Evolutionary conservation across 768 basidiomycete genomes (phyloP).

Genomic region (Suillus weaverae): DNA sequence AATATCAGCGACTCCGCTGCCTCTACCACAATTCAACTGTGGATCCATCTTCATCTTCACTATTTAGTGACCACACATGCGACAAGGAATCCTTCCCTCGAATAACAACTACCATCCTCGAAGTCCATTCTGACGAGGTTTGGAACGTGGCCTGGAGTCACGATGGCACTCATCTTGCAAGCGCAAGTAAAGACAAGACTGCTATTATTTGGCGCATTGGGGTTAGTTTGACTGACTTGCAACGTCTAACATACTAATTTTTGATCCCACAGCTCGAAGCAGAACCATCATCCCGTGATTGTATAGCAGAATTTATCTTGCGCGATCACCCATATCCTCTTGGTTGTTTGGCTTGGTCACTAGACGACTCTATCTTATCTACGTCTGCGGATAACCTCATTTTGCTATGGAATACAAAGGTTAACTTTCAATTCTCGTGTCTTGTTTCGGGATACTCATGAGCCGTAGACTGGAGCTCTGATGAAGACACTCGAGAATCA

Average conservation of each 20-base stretch:
- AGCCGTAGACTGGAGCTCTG: conserved; percentile 68
- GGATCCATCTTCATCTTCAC: conserved; percentile 62
- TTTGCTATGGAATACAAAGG: conserved; percentile 90
- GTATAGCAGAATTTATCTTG: conserved; percentile 58
- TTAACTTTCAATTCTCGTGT: conserved; percentile 32
- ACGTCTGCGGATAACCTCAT: conserved; percentile 81
- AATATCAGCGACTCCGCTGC: conserved; percentile 78
- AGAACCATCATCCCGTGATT: conserved; percentile 55
- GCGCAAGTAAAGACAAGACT: conserved; percentile 81
- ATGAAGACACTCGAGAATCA: conserved; percentile 69
- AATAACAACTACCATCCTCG: conserved; percentile 79
- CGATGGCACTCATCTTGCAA: conserved; percentile 81
- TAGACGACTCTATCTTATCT: conserved; percentile 80
- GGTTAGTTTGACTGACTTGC: conserved; percentile 46
- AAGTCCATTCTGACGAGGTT: conserved; percentile 89
- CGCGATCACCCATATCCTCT: conserved; percentile 79
- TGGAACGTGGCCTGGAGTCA: conserved; percentile 97
- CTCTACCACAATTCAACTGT: conserved; percentile 80
- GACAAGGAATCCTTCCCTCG: conserved; percentile 80
- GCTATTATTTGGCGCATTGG: conserved; percentile 89
- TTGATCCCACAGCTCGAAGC: conserved; percentile 41
- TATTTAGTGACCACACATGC: conserved; percentile 87
- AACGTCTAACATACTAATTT: conserved; percentile 15
- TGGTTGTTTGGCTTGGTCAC: conserved; percentile 88
- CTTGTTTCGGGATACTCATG: conserved; percentile 13